Conservation (phyloP, 495 filamentous ascomycete species). For the Cairneyella variabilis region DNA sequence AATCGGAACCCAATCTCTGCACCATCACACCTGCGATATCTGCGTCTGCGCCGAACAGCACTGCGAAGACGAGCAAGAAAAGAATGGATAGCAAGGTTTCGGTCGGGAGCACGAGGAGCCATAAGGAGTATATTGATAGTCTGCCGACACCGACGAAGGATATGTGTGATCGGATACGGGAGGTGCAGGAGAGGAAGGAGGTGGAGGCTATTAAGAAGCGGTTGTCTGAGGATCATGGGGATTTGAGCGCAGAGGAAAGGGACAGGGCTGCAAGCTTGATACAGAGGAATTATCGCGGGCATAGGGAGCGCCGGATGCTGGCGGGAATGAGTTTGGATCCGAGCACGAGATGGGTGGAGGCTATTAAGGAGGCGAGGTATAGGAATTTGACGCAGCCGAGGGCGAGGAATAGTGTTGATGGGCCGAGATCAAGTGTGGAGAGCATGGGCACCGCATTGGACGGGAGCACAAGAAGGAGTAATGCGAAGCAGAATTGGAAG, state of each 20-base stretch:
- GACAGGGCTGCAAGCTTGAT: slow-evolving; percentile 22
- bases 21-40: no score
- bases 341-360: slow-evolving; percentile 64
- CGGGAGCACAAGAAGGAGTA: slow-evolving; percentile 17
- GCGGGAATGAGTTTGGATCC: slow-evolving; percentile 53
- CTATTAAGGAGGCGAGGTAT: slow-evolving; percentile 61
- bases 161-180: slow-evolving; percentile 38
- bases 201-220: slow-evolving; percentile 32
- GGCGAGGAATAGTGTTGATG: slow-evolving; percentile 27
- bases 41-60: neutral
- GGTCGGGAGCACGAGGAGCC: no score
- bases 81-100: no score
- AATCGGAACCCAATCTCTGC: no score
- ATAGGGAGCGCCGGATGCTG: slow-evolving; percentile 24
- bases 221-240: slow-evolving; percentile 1
- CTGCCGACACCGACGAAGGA: slow-evolving; percentile 40
- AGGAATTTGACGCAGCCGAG: slow-evolving; percentile 48
- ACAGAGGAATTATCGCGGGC: slow-evolving; percentile 27
- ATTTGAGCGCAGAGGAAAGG: slow-evolving; percentile 16
- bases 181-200: slow-evolving; percentile 43
- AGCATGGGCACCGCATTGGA: neutral
- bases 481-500: slow-evolving; percentile 70
- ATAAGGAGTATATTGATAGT: slow-evolving; percentile 44
- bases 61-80: neutral
- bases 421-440: slow-evolving; percentile 2